Evolutionary conservation across 495 filamentous ascomycete species (phyloP), one percentile per base, ranked within the genome.

Genomic region (Penicillium lividum): DNA sequence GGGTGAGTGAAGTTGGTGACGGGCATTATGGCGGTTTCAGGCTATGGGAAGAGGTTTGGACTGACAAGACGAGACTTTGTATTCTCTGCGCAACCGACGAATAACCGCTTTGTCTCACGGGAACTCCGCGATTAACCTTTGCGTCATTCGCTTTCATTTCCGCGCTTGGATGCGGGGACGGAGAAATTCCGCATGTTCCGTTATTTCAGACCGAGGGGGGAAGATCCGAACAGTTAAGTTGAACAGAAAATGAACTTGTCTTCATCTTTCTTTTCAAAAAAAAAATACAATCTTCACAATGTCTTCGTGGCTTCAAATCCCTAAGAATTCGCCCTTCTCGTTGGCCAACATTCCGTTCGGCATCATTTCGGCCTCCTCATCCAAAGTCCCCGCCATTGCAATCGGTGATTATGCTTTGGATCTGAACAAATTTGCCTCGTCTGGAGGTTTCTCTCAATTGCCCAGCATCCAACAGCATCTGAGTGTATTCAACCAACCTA

Each of bases 291-390:
- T 29, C 6, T 43, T 40, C 60, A 75, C 40, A 51, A 88, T 87
- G 85, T 69, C 82, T 58, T 76, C 84, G 22, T 91, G 89, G 89
- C 74, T 92, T 38, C 68, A 78, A 36, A 86, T 92, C 53, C 82
- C 86, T 43, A 66, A 77, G 46, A 77, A 77, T 61, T 87, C 84
- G 47, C 84, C 85, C 56, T 98, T 98, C 75, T 94, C 92, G 13
- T 77, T 98, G 47, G 80, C 86, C 62, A 97, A 98, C 72, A 88
- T 98, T 59, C 93, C 93, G 15, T 96, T 98, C 71, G 93, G 93
- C 60, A 92, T 97, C 71, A 89, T 97, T 68, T 82, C 86, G 0
- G 59, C 78, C 3, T 73, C 82, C 59, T 69, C 78, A 3, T 71
- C 76, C 34, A 86, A 81, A 4, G 87, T 86, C 29, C 80, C 84